phyloP scores from a whole-genome alignment of 2,329 filamentous ascomycete species.

The Ascochyta fabae region DNA sequence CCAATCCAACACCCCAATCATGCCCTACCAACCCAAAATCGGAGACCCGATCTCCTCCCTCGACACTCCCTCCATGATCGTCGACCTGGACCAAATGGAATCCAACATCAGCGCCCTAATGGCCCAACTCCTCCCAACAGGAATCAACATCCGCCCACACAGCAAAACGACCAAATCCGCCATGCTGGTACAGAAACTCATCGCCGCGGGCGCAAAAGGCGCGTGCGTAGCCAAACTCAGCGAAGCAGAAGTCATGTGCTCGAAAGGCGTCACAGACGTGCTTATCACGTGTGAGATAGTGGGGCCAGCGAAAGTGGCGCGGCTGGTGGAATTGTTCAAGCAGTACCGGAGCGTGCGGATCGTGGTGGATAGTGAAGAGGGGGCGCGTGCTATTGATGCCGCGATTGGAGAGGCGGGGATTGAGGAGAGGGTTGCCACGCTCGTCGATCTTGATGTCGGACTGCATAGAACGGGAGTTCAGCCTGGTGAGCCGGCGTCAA shows the following conservation, averaged over 20 bases:
- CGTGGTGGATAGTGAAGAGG: constrained; percentile 57
- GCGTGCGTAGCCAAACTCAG: constrained; percentile 61
- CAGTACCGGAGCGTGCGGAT: constrained; percentile 51
- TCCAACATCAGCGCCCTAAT: constrained; percentile 58
- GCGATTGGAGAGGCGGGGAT: constrained; percentile 49
- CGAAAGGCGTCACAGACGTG: constrained; percentile 56
- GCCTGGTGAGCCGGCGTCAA: constrained; percentile 50
- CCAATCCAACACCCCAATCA: constrained; percentile 12
- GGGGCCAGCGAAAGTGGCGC: constrained; percentile 54
- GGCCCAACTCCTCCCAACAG: constrained; percentile 54
- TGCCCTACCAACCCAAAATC: constrained; percentile 50
- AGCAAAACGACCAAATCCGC: constrained; percentile 62
- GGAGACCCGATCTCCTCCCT: constrained; percentile 54
- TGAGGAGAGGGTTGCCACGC: constrained; percentile 48
- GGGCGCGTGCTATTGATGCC: constrained; percentile 55
- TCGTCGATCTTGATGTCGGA: constrained; percentile 60
- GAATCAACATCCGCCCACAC: constrained; percentile 57
- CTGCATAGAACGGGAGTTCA: constrained; percentile 58
- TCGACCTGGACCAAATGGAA: constrained; percentile 61
- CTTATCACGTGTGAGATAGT: constrained; percentile 61
- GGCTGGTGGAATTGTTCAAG: constrained; percentile 55
- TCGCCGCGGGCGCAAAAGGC: constrained; percentile 57
- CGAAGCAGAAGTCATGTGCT: constrained; percentile 50
- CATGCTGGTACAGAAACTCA: constrained; percentile 54
- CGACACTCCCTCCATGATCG: constrained; percentile 64